Percentiles rank a stretch among this genome's conserved stretches.
phyloP scores from a whole-genome alignment of 805 yeast genomes.

The Maudiozyma bulderi region DNA sequence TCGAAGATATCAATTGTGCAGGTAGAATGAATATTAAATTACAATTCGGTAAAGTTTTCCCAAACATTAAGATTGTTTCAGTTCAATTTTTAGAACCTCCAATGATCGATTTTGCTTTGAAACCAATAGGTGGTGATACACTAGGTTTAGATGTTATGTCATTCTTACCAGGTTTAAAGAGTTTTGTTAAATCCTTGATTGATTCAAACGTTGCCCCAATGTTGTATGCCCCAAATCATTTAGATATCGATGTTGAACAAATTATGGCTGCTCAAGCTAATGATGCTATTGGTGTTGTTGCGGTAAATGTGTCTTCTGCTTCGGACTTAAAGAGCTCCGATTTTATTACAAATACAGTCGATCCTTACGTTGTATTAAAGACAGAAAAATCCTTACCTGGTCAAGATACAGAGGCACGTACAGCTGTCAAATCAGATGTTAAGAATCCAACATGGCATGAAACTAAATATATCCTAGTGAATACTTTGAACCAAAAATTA shows the following conservation, averaged over 20 bases:
- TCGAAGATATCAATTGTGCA: conserved; percentile 68
- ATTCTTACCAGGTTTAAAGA: conserved; percentile 67
- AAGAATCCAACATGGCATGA: conserved; percentile 60
- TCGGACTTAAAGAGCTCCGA: conserved; percentile 37
- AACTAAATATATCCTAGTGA: conserved; percentile 49
- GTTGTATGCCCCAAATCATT: conserved; percentile 73
- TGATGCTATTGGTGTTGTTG: conserved; percentile 62
- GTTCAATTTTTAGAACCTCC: conserved; percentile 72
- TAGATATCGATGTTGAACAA: conserved; percentile 68
- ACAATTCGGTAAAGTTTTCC: conserved; percentile 54
- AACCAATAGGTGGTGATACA: conserved; percentile 87
- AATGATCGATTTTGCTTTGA: conserved; percentile 64
- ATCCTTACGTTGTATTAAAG: conserved; percentile 48
- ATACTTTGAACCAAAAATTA: conserved; percentile 47
- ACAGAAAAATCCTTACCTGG: conserved; percentile 37
- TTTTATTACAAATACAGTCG: conserved; percentile 34
- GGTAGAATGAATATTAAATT: conserved; percentile 62
- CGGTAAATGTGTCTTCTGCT: conserved; percentile 51
- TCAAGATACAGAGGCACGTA: conserved; percentile 34
- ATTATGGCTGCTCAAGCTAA: conserved; percentile 52
- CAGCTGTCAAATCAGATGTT: conserved; percentile 48
- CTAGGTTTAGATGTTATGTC: conserved; percentile 80
- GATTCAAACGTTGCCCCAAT: conserved; percentile 66
- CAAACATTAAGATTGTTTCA: conserved; percentile 68
- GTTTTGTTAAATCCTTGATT: conserved; percentile 59